These are phyloP conservation scores for Adenanthera pavonina DNA, from an alignment of 306 rosid species.

Conservation along the genomic window DNA sequence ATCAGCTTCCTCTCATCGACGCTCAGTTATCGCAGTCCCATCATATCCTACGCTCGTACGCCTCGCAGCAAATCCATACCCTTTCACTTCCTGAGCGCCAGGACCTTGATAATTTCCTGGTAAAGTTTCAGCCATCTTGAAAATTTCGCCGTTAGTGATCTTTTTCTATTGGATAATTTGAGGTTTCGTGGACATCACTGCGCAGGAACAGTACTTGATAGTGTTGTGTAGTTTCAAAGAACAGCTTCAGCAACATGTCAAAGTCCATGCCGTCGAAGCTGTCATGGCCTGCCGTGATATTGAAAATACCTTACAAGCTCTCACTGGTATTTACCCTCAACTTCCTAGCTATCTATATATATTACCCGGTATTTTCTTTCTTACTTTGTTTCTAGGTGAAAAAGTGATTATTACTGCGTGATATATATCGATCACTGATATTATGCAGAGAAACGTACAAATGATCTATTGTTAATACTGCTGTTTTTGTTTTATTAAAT, in stretches of 20 bases:
- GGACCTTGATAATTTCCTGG: constrained; percentile 90
- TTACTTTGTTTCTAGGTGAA: neutral
- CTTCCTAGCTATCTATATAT: neutral
- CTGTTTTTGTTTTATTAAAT: neutral
- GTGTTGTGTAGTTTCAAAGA: constrained; percentile 88
- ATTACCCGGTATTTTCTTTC: neutral
- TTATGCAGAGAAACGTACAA: neutral
- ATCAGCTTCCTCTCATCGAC: constrained; percentile 87
- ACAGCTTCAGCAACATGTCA: constrained; percentile 96
- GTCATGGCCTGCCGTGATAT: constrained; percentile 99
- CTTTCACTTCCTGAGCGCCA: constrained; percentile 86
- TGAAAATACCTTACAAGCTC: constrained; percentile 90
- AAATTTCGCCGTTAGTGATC: neutral
- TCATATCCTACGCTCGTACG: constrained; percentile 75
- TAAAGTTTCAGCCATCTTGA: constrained; percentile 18
- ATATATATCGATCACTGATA: neutral
- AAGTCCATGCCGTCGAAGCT: constrained; percentile 98
- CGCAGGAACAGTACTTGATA: constrained; percentile 87
- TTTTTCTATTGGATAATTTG: neutral
- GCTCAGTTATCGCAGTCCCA: constrained; percentile 92
- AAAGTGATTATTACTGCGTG: neutral
- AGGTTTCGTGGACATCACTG: constrained; percentile 9
- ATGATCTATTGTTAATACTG: neutral
- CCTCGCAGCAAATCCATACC: constrained; percentile 65
- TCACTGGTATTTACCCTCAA: constrained; percentile 59